These are phyloP conservation scores for Nakazawaea anatomiae DNA, from an alignment of 805 yeast species.

Conservation along the genomic window DNA sequence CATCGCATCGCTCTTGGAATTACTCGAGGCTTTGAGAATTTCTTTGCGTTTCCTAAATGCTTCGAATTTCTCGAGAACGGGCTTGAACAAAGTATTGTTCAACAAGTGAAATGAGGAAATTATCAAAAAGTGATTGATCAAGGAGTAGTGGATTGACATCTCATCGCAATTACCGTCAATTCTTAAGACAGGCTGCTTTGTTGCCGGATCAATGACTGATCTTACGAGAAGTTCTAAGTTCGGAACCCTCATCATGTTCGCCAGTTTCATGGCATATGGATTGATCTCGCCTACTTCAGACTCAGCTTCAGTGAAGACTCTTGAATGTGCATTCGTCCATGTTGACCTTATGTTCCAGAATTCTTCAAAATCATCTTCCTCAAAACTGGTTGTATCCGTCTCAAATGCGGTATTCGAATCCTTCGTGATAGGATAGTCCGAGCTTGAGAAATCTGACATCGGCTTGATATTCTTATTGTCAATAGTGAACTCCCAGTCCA, in stretches of 20 bases:
- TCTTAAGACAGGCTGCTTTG: not conserved
- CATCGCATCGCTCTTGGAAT: not conserved
- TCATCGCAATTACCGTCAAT: conserved; percentile 7
- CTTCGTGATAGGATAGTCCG: not conserved
- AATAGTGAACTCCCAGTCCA: conserved; percentile 1
- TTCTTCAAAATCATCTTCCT: conserved; percentile 1
- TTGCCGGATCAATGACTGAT: not conserved
- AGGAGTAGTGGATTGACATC: conserved; percentile 22
- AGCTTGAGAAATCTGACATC: not conserved
- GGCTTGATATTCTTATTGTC: conserved; percentile 1
- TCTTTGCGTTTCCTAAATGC: not conserved
- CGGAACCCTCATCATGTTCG: not conserved
- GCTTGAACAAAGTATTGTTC: conserved; percentile 28
- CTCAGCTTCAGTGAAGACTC: not conserved
- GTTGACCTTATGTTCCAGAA: conserved; percentile 2
- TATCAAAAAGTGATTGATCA: conserved; percentile 38
- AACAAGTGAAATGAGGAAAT: conserved; percentile 40
- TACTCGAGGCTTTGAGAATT: not conserved
- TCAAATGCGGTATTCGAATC: conserved; percentile 1
- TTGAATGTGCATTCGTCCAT: not conserved
- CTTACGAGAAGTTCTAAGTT: not conserved
- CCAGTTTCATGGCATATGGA: conserved; percentile 6
- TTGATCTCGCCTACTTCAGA: conserved; percentile 1
- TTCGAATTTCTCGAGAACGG: not conserved
- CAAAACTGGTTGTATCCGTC: not conserved